Evolutionary conservation across 2,329 filamentous ascomycete species (phyloP).

Genomic region (Calonectria ilicicola): DNA sequence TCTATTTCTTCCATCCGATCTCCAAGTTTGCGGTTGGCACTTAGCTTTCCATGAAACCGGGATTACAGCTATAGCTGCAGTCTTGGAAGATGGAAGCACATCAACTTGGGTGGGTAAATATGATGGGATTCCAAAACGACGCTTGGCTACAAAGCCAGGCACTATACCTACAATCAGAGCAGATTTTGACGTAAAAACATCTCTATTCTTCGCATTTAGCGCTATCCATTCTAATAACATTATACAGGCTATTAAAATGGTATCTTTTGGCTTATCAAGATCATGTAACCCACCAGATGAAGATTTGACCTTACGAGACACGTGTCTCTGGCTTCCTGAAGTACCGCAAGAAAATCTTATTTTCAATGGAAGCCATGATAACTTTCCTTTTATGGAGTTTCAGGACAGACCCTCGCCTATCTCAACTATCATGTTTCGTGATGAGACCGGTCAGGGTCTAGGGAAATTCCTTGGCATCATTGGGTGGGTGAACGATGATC

Average conservation of each 20-base stretch:
- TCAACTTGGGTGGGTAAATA: constrained; percentile 18
- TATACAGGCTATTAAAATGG: not conserved
- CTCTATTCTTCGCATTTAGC: too few species aligned
- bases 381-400: not conserved
- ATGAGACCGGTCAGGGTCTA: constrained; percentile 7
- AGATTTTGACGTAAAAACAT: constrained; percentile 13
- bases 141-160: not conserved
- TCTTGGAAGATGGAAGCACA: not conserved
- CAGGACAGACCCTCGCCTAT: not conserved
- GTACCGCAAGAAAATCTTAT: not conserved
- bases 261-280: not conserved
- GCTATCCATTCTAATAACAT: not conserved
- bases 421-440: constrained; percentile 17
- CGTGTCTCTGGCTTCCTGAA: not conserved
- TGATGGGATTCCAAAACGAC: constrained; percentile 1
- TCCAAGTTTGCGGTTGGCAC: not conserved
- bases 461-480: constrained; percentile 13
- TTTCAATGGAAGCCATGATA: constrained; percentile 6
- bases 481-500: constrained; percentile 9
- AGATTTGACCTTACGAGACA: not conserved
- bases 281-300: not conserved
- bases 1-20: not conserved
- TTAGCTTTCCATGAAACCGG: constrained; percentile 17
- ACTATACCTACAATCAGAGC: not conserved
- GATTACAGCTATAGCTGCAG: not conserved